A percentile compares a stretch with the other conserved stretches of the same genome.
Evolutionary conservation across 805 yeast species (phyloP).

Genomic region (Metschnikowia dekortorum): DNA sequence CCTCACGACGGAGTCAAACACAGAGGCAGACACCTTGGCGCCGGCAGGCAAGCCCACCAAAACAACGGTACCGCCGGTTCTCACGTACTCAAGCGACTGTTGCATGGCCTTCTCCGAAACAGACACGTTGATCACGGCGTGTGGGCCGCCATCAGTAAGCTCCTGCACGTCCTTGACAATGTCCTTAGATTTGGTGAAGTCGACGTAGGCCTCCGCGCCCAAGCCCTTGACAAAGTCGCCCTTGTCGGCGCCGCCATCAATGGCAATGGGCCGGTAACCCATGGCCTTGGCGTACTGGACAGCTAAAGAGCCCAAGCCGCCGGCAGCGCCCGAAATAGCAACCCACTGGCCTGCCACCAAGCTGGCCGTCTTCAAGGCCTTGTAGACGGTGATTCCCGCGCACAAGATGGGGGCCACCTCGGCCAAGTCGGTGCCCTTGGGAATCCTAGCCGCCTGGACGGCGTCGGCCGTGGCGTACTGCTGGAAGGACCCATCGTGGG

Average conservation of each 20-base stretch:
- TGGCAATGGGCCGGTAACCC: conserved; percentile 69
- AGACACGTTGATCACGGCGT: conserved; percentile 72
- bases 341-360: conserved; percentile 71
- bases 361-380: conserved; percentile 78
- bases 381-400: conserved; percentile 90
- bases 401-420: conserved; percentile 77
- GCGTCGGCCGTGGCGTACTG: conserved; percentile 89
- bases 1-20: conserved; percentile 70
- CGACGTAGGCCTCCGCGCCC: conserved; percentile 27
- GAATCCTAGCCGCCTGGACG: conserved; percentile 77
- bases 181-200: conserved; percentile 42
- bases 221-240: conserved; percentile 39
- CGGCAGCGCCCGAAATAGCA: conserved; percentile 74
- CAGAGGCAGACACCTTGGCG: conserved; percentile 65
- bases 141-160: conserved; percentile 70
- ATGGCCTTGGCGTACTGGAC: conserved; percentile 72
- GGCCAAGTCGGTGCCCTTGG: conserved; percentile 70
- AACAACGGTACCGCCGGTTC: conserved; percentile 31
- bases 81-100: conserved; percentile 34
- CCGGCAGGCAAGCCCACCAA: conserved; percentile 75
- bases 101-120: conserved; percentile 67
- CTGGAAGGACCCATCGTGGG: conserved; percentile 89
- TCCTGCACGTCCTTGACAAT: conserved; percentile 50
- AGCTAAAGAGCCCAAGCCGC: conserved; percentile 74
- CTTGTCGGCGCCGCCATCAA: conserved; percentile 67